A percentile compares a stretch with the other conserved stretches of the same genome.
These are phyloP conservation scores for Citrus reticulata DNA, from an alignment of 345 rosid species.

Conservation along the genomic window DNA sequence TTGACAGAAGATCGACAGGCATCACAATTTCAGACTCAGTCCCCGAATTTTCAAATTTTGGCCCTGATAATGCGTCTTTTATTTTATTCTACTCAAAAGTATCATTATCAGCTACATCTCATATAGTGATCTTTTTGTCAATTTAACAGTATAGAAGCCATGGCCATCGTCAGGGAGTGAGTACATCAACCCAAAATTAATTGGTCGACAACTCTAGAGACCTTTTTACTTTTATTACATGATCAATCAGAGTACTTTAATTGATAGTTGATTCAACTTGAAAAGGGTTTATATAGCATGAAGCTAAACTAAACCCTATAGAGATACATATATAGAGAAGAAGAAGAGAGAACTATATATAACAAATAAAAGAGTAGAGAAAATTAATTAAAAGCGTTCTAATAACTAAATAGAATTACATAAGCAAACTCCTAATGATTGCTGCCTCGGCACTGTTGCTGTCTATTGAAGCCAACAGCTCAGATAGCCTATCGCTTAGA, in stretches of 20 bases:
- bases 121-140: constrained; percentile 3
- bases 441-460: constrained; percentile 68
- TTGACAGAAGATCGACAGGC: background rate
- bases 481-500: constrained; percentile 68
- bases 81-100: background rate
- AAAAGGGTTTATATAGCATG: background rate
- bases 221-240: background rate
- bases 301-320: constrained; percentile 3
- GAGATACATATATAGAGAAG: background rate
- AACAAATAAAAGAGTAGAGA: background rate
- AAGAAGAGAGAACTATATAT: background rate
- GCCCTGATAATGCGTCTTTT: background rate
- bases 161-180: background rate
- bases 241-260: background rate
- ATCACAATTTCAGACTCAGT: background rate
- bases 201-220: background rate
- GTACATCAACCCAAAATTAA: background rate
- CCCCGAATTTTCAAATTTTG: background rate
- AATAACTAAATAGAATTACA: constrained; percentile 20
- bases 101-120: constrained; percentile 8
- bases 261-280: constrained; percentile 4
- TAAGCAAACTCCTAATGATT: constrained; percentile 79
- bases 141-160: background rate
- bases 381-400: background rate
- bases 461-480: constrained; percentile 71